A percentile compares a stretch with the other conserved stretches of the same genome.
These are phyloP conservation scores for Diaporthe helianthi DNA, from an alignment of 2,329 filamentous ascomycete species.

Conservation along the genomic window DNA sequence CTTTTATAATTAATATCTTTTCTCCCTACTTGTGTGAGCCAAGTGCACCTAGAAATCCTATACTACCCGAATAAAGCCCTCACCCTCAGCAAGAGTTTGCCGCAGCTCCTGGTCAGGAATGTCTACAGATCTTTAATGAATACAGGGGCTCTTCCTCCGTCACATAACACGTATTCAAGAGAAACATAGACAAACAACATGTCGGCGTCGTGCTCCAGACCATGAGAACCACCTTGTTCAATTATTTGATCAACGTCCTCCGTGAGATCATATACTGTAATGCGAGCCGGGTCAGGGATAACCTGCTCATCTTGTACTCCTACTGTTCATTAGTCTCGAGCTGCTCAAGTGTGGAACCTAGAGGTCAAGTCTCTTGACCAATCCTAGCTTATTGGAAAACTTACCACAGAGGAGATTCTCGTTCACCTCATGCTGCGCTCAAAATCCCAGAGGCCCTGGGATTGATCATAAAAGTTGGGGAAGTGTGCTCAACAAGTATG, in stretches of 20 bases:
- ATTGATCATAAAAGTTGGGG: neutral
- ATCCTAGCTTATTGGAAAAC: neutral
- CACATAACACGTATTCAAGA: neutral
- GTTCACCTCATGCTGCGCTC: neutral
- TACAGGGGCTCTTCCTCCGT: neutral
- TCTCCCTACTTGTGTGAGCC: neutral
- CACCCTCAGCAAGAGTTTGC: neutral
- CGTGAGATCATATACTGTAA: too few species aligned
- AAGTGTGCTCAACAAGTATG: neutral
- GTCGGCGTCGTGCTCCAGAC: too few species aligned
- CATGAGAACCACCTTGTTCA: too few species aligned
- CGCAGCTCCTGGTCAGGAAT: neutral
- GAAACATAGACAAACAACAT: too few species aligned
- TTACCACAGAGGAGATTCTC: neutral
- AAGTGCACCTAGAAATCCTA: neutral
- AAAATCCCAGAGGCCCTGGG: neutral
- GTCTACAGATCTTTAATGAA: neutral
- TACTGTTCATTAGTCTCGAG: too few species aligned
- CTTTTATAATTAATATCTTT: neutral
- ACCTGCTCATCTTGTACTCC: too few species aligned
- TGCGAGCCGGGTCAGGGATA: too few species aligned
- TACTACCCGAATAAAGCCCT: neutral
- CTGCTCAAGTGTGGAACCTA: too few species aligned
- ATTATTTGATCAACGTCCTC: too few species aligned
- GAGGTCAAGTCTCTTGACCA: too few species aligned